Conservation (phyloP, 139 green algal species). For the Trebouxia sp. region DNA sequence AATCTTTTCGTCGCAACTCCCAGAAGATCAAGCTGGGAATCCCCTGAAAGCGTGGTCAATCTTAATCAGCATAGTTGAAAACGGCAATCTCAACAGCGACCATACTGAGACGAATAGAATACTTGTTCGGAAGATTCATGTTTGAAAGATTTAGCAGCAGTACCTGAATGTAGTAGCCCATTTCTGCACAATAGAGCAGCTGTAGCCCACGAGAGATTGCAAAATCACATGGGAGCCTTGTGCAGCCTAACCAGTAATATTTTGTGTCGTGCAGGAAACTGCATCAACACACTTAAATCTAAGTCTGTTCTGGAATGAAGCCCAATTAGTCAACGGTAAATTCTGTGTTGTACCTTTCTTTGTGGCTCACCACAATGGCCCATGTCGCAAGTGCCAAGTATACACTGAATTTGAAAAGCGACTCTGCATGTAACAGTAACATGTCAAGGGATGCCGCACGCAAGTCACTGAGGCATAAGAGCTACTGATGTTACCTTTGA, state of each 20-base stretch:
- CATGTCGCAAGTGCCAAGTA: not conserved
- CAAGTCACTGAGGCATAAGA: too few relatives aligned
- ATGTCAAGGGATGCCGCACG: too few relatives aligned
- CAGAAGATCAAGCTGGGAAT: slow-evolving; percentile 59
- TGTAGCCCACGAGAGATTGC: slow-evolving; percentile 44
- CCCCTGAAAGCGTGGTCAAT: slow-evolving; percentile 33
- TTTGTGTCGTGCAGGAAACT: slow-evolving; percentile 34
- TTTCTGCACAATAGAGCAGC: slow-evolving; percentile 77
- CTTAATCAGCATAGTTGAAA: not conserved
- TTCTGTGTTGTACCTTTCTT: slow-evolving; percentile 5
- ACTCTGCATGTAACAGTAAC: too few relatives aligned
- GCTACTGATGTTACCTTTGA: slow-evolving; percentile 18
- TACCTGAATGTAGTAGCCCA: slow-evolving; percentile 78
- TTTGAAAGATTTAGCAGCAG: too few relatives aligned
- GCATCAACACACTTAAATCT: not conserved
- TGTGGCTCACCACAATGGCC: not conserved
- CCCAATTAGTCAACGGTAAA: too few relatives aligned
- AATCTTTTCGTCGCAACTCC: slow-evolving; percentile 83
- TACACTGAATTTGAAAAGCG: slow-evolving; percentile 6
- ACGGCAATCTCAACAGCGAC: not conserved
- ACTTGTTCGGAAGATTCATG: too few relatives aligned
- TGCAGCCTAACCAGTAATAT: slow-evolving; percentile 43
- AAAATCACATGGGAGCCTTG: slow-evolving; percentile 38
- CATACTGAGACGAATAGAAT: too few relatives aligned
- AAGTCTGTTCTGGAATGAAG: too few relatives aligned